A percentile compares a stretch with the other conserved stretches of the same genome.
These are phyloP conservation scores for Phytopythium cucurbitacearum DNA, from an alignment of 352 stramenopile genomes.

Conservation along the genomic window DNA sequence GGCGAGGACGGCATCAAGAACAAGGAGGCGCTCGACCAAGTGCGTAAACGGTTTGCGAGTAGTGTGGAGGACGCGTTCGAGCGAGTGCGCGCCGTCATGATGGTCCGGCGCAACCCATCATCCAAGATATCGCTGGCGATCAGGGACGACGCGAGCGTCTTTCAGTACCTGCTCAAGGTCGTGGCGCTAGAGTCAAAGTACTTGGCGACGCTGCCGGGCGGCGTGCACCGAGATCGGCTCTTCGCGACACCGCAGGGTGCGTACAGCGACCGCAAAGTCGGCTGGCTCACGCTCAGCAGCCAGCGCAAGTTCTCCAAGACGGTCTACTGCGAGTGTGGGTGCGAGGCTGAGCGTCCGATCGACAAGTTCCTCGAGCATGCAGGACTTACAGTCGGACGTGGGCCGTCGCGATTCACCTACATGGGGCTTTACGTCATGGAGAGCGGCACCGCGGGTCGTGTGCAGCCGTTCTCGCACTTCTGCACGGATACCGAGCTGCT, in stretches of 20 bases:
- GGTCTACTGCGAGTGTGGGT: constrained; percentile 6
- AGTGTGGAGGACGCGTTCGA: neutral
- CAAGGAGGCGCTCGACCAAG: neutral
- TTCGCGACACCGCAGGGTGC: neutral
- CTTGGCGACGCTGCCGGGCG: neutral
- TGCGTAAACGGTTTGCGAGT: too few relatives aligned
- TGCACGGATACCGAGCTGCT: neutral
- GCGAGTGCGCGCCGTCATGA: neutral
- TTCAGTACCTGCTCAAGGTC: constrained; percentile 1
- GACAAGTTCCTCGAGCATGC: constrained; percentile 1
- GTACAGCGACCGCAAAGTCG: neutral
- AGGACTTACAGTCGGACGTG: neutral
- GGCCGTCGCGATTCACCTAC: too few relatives aligned
- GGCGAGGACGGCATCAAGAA: neutral
- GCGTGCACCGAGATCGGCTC: neutral
- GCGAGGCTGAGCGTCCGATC: neutral
- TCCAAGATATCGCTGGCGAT: neutral
- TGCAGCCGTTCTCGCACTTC: constrained; percentile 2
- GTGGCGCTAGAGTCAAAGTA: neutral
- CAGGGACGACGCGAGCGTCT: neutral
- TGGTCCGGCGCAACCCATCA: neutral
- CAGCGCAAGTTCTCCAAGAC: neutral
- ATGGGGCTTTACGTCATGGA: neutral
- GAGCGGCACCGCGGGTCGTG: neutral
- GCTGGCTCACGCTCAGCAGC: neutral